Evolutionary conservation across 768 basidiomycete genomes (phyloP).

Genomic region (Dioszegia hungarica): DNA sequence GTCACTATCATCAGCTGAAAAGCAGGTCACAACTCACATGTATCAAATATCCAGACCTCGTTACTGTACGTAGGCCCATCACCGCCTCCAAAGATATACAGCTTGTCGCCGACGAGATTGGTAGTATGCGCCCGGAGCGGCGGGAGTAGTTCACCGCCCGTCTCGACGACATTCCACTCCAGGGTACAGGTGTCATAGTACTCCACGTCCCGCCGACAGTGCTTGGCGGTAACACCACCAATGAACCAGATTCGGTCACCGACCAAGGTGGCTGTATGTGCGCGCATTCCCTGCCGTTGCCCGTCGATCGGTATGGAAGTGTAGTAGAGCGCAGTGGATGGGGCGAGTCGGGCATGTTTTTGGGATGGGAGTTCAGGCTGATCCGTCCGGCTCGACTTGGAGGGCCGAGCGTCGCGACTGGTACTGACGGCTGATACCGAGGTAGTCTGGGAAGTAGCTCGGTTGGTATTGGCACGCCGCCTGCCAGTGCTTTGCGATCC

Average conservation of each 20-base stretch:
- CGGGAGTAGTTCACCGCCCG: conserved; percentile 70
- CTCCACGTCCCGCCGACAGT: conserved; percentile 68
- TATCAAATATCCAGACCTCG: conserved; percentile 76
- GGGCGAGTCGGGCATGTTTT: conserved; percentile 4
- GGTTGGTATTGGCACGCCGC: not conserved
- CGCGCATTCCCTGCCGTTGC: conserved; percentile 55
- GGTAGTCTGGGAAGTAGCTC: not conserved
- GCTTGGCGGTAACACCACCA: conserved; percentile 80
- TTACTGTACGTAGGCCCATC: conserved; percentile 78
- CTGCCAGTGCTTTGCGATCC: not conserved
- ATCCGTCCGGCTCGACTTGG: not conserved
- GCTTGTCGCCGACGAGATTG: conserved; percentile 65
- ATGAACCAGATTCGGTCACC: conserved; percentile 80
- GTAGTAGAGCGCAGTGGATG: conserved; percentile 41
- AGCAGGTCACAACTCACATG: conserved; percentile 51
- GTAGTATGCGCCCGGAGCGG: conserved; percentile 84
- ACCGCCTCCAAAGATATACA: conserved; percentile 83
- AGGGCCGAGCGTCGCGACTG: not conserved
- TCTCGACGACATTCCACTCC: conserved; percentile 78
- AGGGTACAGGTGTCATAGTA: conserved; percentile 86
- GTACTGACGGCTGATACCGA: not conserved
- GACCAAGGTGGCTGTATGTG: conserved; percentile 77
- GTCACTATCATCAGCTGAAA: conserved; percentile 25
- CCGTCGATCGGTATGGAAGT: conserved; percentile 36
- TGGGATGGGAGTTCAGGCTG: conserved; percentile 1